Evolutionary conservation across 2,329 filamentous ascomycete genomes (phyloP).

Genomic region (Nemania sp.): DNA sequence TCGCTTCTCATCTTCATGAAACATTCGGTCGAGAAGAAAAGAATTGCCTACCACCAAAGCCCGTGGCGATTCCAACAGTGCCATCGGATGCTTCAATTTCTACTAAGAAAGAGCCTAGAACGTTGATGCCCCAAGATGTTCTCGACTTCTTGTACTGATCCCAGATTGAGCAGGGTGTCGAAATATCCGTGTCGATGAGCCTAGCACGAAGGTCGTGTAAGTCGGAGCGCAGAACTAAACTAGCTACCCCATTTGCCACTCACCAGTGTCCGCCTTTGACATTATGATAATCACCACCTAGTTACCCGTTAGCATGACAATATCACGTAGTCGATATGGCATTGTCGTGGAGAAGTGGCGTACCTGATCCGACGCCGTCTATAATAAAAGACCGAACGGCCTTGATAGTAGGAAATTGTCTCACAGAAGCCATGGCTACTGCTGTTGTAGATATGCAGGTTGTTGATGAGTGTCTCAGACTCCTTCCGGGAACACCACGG

Average conservation of each 20-base stretch:
- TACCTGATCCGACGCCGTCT: constrained; percentile 67
- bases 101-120: constrained; percentile 90
- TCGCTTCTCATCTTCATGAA: not conserved
- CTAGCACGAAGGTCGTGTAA: constrained; percentile 62
- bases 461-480: not conserved
- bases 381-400: constrained; percentile 79
- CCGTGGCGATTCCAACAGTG: constrained; percentile 93
- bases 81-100: constrained; percentile 91
- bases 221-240: not conserved
- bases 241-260: constrained; percentile 40
- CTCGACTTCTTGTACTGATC: constrained; percentile 88
- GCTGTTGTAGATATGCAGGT: not conserved
- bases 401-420: constrained; percentile 79
- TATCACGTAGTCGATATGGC: not conserved
- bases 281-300: constrained; percentile 91
- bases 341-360: constrained; percentile 48
- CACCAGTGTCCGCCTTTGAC: constrained; percentile 80
- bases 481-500: not conserved
- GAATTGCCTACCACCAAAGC: constrained; percentile 76
- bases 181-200: constrained; percentile 92
- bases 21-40: not conserved
- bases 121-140: constrained; percentile 96
- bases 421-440: constrained; percentile 60
- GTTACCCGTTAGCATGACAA: constrained; percentile 44
- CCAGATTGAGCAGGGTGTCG: constrained; percentile 91